Base-by-base conservation (phyloP, 345 rosid genomes). In the Eutrema heterophyllum region DNA sequence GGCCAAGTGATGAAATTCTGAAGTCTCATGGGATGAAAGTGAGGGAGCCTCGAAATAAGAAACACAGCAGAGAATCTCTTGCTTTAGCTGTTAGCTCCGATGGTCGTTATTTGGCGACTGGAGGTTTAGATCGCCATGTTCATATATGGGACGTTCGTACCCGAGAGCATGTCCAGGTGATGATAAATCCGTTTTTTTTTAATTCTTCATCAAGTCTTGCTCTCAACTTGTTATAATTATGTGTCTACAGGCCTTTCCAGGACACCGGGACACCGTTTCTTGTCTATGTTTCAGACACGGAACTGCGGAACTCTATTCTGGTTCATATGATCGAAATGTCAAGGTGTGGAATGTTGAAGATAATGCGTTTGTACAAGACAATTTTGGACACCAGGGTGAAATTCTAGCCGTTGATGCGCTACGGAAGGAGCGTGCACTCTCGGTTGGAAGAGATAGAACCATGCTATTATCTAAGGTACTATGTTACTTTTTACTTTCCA, bases 111-210 rank as follows among this genome's bases (percentile, higher is more conserved):
- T 85, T 96, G 85, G 98, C 98, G 2, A 88, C 86, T 57, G 99
- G 98, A 40, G 99, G 99, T 64, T 78, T 88, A 57, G 99, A 96
- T 66, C 84, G 98, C 24, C 99, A 93, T 74, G 84, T 96, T 88
- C 99, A 96, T 75, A 70, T 96, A 68, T 93, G 98, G 99, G 99
- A 96, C 56, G 80, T 88, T 30, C 95, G 99, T 15, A 90, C 92
- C 27, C 83, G 85, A 51, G 82, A 93, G 72, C 96, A 96, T 68
- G 51, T 90, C 70, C 98, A 88, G 93, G 99, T 92, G 79, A 75
- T 30, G 57, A 44, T 60, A 44, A 2, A 18, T 29, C 27, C 0
- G 21, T 13, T 33, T 65, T 36, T 48, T 29, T 10, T 24, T 21
- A 18, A 18, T 21, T 24, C 35, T 44, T 59, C 58, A n/a, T 46